phyloP scores from a whole-genome alignment of 2,329 filamentous ascomycete genomes.

The Venturia pyrina region DNA sequence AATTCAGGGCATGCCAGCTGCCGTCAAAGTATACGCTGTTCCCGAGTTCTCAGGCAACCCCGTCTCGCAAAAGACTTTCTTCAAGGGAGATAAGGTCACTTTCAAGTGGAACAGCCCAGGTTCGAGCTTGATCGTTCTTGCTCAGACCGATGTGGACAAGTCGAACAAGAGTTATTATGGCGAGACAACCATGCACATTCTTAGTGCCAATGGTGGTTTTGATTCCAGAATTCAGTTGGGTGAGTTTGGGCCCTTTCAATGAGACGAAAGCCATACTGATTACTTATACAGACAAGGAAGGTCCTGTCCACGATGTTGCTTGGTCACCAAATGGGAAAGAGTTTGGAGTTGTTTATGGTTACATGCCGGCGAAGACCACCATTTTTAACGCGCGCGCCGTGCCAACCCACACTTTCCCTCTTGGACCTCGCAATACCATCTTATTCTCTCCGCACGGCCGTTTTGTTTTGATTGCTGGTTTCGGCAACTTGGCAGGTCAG shows the following conservation, averaged over 20 bases:
- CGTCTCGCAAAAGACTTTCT: conserved; percentile 96
- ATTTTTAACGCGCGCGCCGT: conserved; percentile 90
- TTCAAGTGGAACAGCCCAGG: conserved; percentile 95
- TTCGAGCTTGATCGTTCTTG: conserved; percentile 84
- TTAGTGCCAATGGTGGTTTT: conserved; percentile 83
- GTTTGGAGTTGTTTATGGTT: conserved; percentile 95
- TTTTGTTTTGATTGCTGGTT: conserved; percentile 88
- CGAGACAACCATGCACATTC: conserved; percentile 91
- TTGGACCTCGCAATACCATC: conserved; percentile 88
- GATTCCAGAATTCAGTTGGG: conserved; percentile 79
- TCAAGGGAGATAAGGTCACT: conserved; percentile 98
- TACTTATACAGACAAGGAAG: conserved; percentile 66
- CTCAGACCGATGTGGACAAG: conserved; percentile 96
- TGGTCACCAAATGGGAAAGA: conserved; percentile 98
- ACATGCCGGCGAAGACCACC: conserved; percentile 98
- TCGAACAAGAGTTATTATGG: conserved; percentile 99
- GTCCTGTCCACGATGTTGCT: conserved; percentile 94
- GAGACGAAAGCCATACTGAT: conserved; percentile 5
- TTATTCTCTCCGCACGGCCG: conserved; percentile 87
- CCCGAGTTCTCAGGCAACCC: conserved; percentile 66
- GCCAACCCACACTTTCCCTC: conserved; percentile 72
- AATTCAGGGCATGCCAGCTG: conserved; percentile 73
- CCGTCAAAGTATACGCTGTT: conserved; percentile 89
- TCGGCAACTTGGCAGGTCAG: conserved; percentile 93
- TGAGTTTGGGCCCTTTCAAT: conserved; percentile 23